Conservation (phyloP, 2,329 filamentous ascomycete genomes). For the Geosmithia flava region DNA sequence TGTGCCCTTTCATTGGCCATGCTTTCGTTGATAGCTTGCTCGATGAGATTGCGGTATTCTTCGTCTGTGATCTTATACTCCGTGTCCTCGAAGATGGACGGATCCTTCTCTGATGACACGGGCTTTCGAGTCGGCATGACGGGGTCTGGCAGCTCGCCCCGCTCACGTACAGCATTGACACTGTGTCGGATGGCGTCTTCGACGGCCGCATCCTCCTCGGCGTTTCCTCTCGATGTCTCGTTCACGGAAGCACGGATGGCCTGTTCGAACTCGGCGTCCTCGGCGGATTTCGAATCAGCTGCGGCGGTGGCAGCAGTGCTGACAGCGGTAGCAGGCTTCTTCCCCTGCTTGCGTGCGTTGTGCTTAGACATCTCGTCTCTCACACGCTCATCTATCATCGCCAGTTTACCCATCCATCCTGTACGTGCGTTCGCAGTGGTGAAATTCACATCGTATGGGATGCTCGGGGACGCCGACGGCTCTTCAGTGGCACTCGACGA, state of each 20-base stretch:
- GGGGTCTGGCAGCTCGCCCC: conserved; percentile 12
- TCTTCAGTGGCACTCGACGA: neutral
- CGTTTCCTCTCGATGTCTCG: conserved; percentile 58
- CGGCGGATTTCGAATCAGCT: conserved; percentile 6
- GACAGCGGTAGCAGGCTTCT: conserved; percentile 12
- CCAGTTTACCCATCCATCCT: conserved; percentile 35
- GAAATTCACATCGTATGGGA: neutral
- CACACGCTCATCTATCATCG: conserved; percentile 35
- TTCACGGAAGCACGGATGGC: conserved; percentile 59
- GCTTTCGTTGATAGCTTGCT: conserved; percentile 43
- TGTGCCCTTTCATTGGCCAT: conserved; percentile 11
- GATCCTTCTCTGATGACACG: conserved; percentile 9
- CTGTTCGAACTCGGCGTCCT: conserved; percentile 54
- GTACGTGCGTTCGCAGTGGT: neutral
- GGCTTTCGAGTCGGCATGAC: conserved; percentile 2
- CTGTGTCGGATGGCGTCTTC: conserved; percentile 65
- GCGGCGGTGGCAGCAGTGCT: neutral
- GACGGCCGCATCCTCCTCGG: conserved; percentile 56
- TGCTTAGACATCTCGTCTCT: conserved; percentile 30
- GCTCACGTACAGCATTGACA: conserved; percentile 39
- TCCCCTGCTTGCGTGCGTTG: conserved; percentile 19
- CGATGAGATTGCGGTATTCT: conserved; percentile 43
- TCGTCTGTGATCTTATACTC: conserved; percentile 39
- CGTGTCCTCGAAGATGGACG: conserved; percentile 21
- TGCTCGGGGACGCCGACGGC: neutral